Base-by-base conservation (phyloP, 192 early-diverging fungal species). In the Cladochytrium replicatum region DNA sequence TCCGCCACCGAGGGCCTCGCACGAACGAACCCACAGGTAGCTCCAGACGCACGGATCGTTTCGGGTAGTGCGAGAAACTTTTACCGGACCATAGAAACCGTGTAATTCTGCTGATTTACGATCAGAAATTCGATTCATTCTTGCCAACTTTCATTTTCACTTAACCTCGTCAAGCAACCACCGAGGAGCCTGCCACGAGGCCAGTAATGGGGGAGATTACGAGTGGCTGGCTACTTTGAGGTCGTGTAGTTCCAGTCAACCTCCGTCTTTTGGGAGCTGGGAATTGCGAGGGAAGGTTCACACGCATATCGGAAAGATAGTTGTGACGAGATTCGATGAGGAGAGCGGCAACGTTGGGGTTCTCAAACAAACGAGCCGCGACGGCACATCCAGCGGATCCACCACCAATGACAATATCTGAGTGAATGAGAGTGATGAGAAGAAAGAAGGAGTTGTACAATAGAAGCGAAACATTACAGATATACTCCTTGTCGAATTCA, bases 271-370 rank as follows among this genome's bases (percentile, higher is more conserved):
- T 54, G 55, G 26, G 13, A 11, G 6, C 29, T 4, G 28, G 26
- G 41, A 57, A 11, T 4, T 51, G 23, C 6, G 39, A 24, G n/a
- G 55, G 55, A 54, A 54, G 37, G 13, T 44, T 46, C 21, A 57
- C 28, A 38, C 52, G 11, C 48, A 41, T 9, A 51, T 66, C 55
- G 44, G 44, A 37, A 11, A 43, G 49, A 44, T 41, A n/a, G 39
- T 46, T 51, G 34, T 26, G 47, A 26, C 69, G 62, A 22, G 69
- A 57, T 25, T 71, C 69, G 21, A 71, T 41, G 13, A 71, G 56
- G 50, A 66, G 34, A 25, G 69, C 63, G 29, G 45, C 43, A 26
- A 68, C 60, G 40, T 54, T 46, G 26, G 57, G 55, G 54, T 67
- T 59, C 34, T 69, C 58, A 48, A 46, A 48, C n/a, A 68, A 57